Conservation (phyloP, 2,329 filamentous ascomycete species). For the Apiospora hydei region DNA sequence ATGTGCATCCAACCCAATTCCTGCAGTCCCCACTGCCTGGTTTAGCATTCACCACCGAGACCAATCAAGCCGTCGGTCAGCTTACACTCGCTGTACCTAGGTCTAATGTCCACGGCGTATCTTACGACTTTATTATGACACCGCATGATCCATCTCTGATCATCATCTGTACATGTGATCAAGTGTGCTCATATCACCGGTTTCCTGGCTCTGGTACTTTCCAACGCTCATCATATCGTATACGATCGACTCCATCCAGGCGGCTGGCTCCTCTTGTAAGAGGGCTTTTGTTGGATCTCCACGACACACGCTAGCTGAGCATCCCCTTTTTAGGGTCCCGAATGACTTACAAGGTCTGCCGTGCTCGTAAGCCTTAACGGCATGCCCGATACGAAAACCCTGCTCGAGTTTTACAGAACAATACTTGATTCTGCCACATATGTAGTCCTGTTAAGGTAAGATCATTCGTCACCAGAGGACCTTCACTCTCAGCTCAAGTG, state of each 20-base stretch:
- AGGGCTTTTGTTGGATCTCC: not conserved
- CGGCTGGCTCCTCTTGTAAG: not conserved
- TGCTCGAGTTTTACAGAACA: not conserved
- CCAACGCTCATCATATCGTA: not conserved
- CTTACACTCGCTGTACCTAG: not conserved
- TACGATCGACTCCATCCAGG: not conserved
- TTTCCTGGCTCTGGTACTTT: not conserved
- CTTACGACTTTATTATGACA: slow-evolving; percentile 1
- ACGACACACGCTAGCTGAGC: not conserved
- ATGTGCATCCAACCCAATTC: not conserved
- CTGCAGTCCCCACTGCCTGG: not conserved
- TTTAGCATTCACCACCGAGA: not conserved
- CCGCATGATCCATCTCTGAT: not conserved
- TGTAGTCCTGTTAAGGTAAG: not conserved
- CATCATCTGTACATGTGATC: too few species aligned
- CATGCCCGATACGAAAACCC: not conserved
- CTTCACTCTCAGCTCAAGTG: not conserved
- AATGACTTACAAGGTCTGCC: not conserved
- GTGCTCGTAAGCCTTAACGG: not conserved
- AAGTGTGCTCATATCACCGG: not conserved
- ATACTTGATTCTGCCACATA: too few species aligned
- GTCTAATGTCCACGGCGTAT: not conserved
- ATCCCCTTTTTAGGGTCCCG: not conserved
- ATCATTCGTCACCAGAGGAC: not conserved
- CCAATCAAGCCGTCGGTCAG: not conserved